phyloP scores from a whole-genome alignment of 2,329 filamentous ascomycete species.

The Allantophomopsis cytisporea region DNA sequence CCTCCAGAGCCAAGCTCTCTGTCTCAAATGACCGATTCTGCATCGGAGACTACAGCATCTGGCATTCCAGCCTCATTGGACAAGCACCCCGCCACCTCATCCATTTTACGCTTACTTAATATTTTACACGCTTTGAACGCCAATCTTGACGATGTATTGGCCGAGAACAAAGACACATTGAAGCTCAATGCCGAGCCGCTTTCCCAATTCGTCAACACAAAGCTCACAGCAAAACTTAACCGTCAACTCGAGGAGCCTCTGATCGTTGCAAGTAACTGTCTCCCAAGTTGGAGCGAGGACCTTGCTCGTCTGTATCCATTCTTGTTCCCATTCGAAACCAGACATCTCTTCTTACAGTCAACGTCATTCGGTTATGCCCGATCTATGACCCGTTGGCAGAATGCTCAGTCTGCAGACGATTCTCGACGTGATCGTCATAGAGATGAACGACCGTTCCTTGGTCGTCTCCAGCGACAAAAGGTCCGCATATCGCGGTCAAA shows the following conservation, averaged over 20 bases:
- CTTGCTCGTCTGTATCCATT: constrained; percentile 89
- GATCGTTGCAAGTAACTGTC: constrained; percentile 91
- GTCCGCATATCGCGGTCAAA: constrained; percentile 93
- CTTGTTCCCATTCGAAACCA: constrained; percentile 94
- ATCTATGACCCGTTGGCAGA: constrained; percentile 97
- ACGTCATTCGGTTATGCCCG: constrained; percentile 96
- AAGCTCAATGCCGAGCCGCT: constrained; percentile 70
- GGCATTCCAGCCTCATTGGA: constrained; percentile 67
- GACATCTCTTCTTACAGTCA: constrained; percentile 91
- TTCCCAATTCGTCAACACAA: constrained; percentile 95
- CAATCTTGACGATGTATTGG: constrained; percentile 81
- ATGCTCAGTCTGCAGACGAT: constrained; percentile 70
- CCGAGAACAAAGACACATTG: constrained; percentile 58
- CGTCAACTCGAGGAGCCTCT: constrained; percentile 91
- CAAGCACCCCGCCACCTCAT: constrained; percentile 72
- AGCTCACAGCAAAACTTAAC: constrained; percentile 94
- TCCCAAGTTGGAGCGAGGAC: constrained; percentile 94
- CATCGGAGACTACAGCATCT: constrained; percentile 36
- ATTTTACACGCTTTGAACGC: constrained; percentile 88
- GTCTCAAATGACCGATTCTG: constrained; percentile 33
- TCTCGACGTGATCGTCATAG: constrained; percentile 66
- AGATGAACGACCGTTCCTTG: constrained; percentile 84
- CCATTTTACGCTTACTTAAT: constrained; percentile 76
- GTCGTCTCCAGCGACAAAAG: constrained; percentile 86
- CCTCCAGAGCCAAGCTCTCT: constrained; percentile 58